phyloP scores from a whole-genome alignment of 306 rosid genomes.

The Pterocarpus santalinus region DNA sequence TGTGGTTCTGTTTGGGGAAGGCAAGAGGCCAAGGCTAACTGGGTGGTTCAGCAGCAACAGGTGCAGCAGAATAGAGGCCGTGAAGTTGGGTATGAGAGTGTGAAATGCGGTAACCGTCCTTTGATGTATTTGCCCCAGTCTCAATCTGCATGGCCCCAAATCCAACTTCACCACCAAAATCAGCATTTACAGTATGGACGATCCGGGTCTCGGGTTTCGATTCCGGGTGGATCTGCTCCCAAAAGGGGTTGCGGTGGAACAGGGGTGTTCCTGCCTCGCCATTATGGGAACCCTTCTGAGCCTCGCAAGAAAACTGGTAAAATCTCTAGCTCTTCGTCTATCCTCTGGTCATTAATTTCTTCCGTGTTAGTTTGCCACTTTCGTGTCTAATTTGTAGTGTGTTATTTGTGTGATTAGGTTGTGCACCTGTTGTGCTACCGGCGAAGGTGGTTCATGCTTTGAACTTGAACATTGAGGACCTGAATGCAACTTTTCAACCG shows the following conservation, averaged over 20 bases:
- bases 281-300: constrained; percentile 56
- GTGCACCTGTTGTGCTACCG: constrained; percentile 58
- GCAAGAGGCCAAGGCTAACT: constrained; percentile 44
- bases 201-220: constrained; percentile 41
- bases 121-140: constrained; percentile 33
- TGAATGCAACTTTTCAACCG: constrained; percentile 34
- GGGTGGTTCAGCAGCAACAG: constrained; percentile 56
- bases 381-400: background rate
- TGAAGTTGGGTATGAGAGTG: constrained; percentile 40
- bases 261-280: constrained; percentile 91
- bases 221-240: constrained; percentile 51
- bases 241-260: constrained; percentile 74
- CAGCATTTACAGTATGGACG: constrained; percentile 41
- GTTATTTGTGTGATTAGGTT: constrained; percentile 41
- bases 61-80: constrained; percentile 51
- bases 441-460: constrained; percentile 63
- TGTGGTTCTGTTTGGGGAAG: constrained; percentile 55
- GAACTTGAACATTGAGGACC: constrained; percentile 57
- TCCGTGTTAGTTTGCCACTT: background rate
- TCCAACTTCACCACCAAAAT: constrained; percentile 46
- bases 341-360: background rate
- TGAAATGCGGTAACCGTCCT: constrained; percentile 46
- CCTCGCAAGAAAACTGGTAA: constrained; percentile 67
- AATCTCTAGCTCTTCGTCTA: background rate
- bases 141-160: constrained; percentile 52